Conservation (phyloP, 495 filamentous ascomycete genomes). For the Acidomyces sp. region DNA sequence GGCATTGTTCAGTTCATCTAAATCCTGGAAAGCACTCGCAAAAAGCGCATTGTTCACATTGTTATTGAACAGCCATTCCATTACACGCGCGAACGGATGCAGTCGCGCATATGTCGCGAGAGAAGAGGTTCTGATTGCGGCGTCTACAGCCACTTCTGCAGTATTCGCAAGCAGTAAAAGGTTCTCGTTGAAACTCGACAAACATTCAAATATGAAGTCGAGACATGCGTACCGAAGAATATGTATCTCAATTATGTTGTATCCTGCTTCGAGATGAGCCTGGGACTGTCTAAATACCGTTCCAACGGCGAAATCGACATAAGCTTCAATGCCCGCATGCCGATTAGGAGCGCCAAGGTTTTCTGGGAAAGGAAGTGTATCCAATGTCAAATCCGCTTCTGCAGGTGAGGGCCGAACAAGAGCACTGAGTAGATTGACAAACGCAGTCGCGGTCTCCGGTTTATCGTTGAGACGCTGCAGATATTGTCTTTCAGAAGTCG, state of each 20-base stretch:
- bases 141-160: conserved; percentile 57
- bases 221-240: conserved; percentile 65
- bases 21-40: conserved; percentile 57
- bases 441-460: conserved; percentile 53
- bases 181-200: conserved; percentile 82
- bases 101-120: conserved; percentile 65
- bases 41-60: conserved; percentile 71
- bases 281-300: conserved; percentile 47
- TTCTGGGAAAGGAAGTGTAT: conserved; percentile 77
- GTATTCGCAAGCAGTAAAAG: conserved; percentile 69
- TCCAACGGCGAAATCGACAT: conserved; percentile 78
- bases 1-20: conserved; percentile 50
- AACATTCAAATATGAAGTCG: conserved; percentile 58
- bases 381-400: conserved; percentile 43
- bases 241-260: conserved; percentile 47
- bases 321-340: conserved; percentile 77
- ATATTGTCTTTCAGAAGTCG: conserved; percentile 9
- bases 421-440: conserved; percentile 57
- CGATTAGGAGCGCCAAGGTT: conserved; percentile 61
- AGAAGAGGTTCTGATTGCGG: conserved; percentile 53
- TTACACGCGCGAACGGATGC: conserved; percentile 82
- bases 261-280: conserved; percentile 39
- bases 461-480: conserved; percentile 11
- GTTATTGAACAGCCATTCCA: conserved; percentile 96
- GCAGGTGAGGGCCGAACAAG: conserved; percentile 51